Conservation (phyloP, 768 basidiomycete species). For the Astraeus odoratus region DNA sequence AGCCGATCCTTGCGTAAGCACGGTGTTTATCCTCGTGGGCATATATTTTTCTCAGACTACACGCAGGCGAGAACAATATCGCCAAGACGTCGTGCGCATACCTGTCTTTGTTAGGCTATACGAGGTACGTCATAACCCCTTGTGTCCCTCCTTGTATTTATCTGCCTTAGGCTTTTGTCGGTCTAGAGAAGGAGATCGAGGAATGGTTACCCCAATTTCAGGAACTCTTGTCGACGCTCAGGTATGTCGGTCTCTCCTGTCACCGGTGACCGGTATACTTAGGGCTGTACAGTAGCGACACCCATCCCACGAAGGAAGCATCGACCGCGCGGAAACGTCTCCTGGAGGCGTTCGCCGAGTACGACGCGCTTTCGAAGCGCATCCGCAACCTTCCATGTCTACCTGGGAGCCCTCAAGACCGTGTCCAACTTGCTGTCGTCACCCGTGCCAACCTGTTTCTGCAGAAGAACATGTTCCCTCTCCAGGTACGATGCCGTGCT, state of each 20-base stretch:
- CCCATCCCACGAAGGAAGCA: conserved; percentile 62
- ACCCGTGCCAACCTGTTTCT: conserved; percentile 74
- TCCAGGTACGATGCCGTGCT: conserved; percentile 15
- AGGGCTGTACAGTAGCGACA: conserved; percentile 27
- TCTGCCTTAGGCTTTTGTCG: conserved; percentile 50
- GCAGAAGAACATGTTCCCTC: conserved; percentile 80
- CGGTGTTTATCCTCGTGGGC: neutral
- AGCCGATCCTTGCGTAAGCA: conserved; percentile 73
- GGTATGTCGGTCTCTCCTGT: conserved; percentile 28
- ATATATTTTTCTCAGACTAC: neutral
- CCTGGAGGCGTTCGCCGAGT: conserved; percentile 78
- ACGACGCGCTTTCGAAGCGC: conserved; percentile 82
- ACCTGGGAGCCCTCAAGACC: conserved; percentile 69
- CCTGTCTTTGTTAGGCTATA: conserved; percentile 67
- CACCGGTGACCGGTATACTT: conserved; percentile 19
- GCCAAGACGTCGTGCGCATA: conserved; percentile 49
- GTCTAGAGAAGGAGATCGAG: conserved; percentile 85
- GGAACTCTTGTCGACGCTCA: conserved; percentile 69
- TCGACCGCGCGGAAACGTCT: conserved; percentile 70
- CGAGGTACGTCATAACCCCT: conserved; percentile 38
- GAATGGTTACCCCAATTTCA: conserved; percentile 83
- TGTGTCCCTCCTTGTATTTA: neutral
- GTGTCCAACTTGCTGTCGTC: conserved; percentile 76
- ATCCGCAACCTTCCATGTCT: conserved; percentile 68
- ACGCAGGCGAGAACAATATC: conserved; percentile 71